Base-by-base conservation (phyloP, 2,329 filamentous ascomycete genomes). In the Fusarium protoensiforme region DNA sequence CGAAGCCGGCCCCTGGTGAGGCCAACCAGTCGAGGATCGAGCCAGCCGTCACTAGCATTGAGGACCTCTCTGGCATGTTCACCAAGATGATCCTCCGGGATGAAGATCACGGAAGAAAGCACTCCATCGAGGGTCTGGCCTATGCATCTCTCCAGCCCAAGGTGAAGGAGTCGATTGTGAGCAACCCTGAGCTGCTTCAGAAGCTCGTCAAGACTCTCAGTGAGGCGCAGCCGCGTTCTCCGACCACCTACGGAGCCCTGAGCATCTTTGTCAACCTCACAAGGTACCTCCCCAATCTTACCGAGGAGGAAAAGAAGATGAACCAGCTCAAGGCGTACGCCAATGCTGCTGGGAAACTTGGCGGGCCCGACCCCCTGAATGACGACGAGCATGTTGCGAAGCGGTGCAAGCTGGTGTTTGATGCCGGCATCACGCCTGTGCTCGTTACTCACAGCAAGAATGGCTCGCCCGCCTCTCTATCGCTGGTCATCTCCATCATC, bases 281-380 rank as follows among this genome's bases (percentile, higher is more conserved):
- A 16, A 87, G 89, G 33, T 98, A 97, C 80, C 88, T 90, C 43
- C 95, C 95, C 8, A 86, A 86, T 9, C 86, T 95, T 43, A 92
- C 94, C 0, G 96, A 98, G 72, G 96, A 99, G 82, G 93, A 98
- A 78, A 96, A 96, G 84, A 94, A 94, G 78, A 94, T 99, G 85
- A 90, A 90, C 7, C 94, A 99, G 80, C 88, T 99, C 51, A 98
- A 97, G 85, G 94, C 95, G 3, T 99, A 98, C 78, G 96, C 96
- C 16, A 94, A 97, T 79, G 93, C 94, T 1, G 91, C 92, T 7
- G 95, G 94, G 78, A 89, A 90, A 69, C 80, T 88, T n/a, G 80
- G 86, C 0, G 84, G 87, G 4, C 85, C 88, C 0, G 90, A 95
- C 78, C 89, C 90, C 9, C 85, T 97, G 0, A 92, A 96, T 65